phyloP scores from a whole-genome alignment of 2,329 filamentous ascomycete species.

The Cyphellophora europaea region DNA sequence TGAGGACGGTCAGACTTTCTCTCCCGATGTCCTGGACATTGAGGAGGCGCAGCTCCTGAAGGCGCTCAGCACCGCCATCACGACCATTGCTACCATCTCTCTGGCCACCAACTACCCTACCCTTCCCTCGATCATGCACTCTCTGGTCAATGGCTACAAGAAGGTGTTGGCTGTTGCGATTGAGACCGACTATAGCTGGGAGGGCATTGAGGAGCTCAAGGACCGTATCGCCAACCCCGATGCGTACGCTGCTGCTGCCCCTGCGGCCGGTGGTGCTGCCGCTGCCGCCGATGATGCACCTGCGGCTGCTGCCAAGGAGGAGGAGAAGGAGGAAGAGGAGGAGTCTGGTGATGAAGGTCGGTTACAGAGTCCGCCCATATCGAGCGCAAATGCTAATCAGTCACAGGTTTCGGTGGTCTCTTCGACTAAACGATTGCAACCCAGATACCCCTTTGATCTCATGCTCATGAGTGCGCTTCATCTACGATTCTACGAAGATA shows the following conservation, averaged over 20 bases:
- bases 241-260: conserved; percentile 78
- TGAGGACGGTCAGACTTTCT: conserved; percentile 92
- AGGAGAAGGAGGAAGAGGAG: conserved; percentile 57
- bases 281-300: conserved; percentile 42
- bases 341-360: conserved; percentile 54
- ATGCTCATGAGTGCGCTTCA: too few relatives aligned
- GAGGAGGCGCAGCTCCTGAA: conserved; percentile 88
- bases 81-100: conserved; percentile 81
- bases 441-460: too few relatives aligned
- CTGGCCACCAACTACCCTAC: conserved; percentile 93
- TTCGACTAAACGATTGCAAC: conserved; percentile 49
- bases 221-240: conserved; percentile 99
- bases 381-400: too few relatives aligned
- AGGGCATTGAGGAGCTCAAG: conserved; percentile 95
- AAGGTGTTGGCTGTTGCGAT: conserved; percentile 84
- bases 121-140: conserved; percentile 92
- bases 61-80: conserved; percentile 70
- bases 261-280: conserved; percentile 52
- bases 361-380: conserved; percentile 39
- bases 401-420: conserved; percentile 65
- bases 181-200: conserved; percentile 85
- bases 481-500: too few relatives aligned
- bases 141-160: conserved; percentile 96
- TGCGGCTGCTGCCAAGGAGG: conserved; percentile 46
- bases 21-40: conserved; percentile 78